Evolutionary conservation across 2,329 filamentous ascomycete species (phyloP), one percentile per base, ranked within the genome.

Genomic region (Trichothecium sympodiale): DNA sequence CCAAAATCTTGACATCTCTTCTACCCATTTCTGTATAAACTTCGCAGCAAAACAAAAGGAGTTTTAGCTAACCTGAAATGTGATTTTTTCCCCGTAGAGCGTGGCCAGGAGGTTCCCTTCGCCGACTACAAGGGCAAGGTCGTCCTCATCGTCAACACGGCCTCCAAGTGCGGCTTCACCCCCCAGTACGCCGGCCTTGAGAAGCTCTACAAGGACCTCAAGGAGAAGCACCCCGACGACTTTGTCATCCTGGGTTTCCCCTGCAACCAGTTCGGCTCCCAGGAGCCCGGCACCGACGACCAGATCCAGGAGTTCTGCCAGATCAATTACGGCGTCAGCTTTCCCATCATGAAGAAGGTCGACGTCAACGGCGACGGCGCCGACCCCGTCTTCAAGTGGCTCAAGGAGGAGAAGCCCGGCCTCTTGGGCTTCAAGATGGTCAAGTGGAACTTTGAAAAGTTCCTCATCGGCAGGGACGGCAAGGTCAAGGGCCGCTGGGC

Each of bases 361-460:
- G 84, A 96, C 42, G 91, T 96, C 53, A 98, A 98, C 58, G 91
- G 91, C 51, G 76, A 82, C 49, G 68, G 77, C 20, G 82, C 87
- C 33, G 76, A 77, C 49, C 87, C 88, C 1, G 61, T 94, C 27
- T 96, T 72, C 59, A 71, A 83, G 55, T 98, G 74, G 74, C 60
- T 82, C 53, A 82, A 81, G 68, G 59, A 62, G 30, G 64, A 79
- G 61, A 81, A 86, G 68, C 74, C 89, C 1, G 88, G 91, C 16
- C 53, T 95, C 38, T 64, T 96, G 64, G 91, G 91, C 15, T 58
- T 96, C 54, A 89, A 93, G 79, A 64, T 80, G 43, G 71, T 98
- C 51, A 95, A 96, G 81, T 98, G 91, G 91, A 98, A 98, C 66
- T 98, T 96, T 67, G 91, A 98, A 63, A 98, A 98, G 75, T 98